Conservation (phyloP, 140 eudicot genomes). For the Cichorium intybus region DNA sequence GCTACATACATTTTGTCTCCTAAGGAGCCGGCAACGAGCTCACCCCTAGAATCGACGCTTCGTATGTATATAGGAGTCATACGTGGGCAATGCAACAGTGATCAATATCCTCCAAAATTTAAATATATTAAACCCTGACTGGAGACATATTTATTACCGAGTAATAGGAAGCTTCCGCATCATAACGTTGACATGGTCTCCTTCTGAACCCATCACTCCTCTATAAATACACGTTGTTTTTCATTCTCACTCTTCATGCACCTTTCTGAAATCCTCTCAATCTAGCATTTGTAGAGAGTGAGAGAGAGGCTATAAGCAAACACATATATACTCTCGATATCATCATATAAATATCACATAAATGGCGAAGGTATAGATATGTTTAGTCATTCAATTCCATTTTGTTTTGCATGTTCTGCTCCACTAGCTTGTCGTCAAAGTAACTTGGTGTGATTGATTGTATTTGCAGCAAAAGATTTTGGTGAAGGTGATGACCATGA, state of each 20-base stretch:
- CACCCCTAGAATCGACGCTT: too few relatives aligned
- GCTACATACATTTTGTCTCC: too few relatives aligned
- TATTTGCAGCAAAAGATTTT: constrained; percentile 22
- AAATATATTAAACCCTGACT: too few relatives aligned
- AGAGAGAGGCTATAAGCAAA: neutral
- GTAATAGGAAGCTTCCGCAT: too few relatives aligned
- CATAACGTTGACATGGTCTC: neutral
- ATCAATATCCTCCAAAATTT: too few relatives aligned
- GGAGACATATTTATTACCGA: too few relatives aligned
- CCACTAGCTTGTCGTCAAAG: neutral
- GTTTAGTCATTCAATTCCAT: neutral
- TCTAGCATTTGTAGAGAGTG: too few relatives aligned
- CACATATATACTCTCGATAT: neutral
- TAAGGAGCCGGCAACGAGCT: too few relatives aligned
- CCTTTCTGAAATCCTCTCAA: neutral
- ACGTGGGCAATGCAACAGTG: too few relatives aligned
- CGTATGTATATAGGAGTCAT: too few relatives aligned
- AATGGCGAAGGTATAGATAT: constrained; percentile 9
- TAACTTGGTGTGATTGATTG: neutral
- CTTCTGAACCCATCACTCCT: neutral
- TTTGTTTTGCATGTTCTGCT: neutral
- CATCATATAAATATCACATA: neutral
- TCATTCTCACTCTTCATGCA: neutral
- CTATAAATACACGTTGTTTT: neutral
- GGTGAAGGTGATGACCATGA: constrained; percentile 20